Evolutionary conservation across 163 green algal species (phyloP).

Genomic region (Volvox carteri): DNA sequence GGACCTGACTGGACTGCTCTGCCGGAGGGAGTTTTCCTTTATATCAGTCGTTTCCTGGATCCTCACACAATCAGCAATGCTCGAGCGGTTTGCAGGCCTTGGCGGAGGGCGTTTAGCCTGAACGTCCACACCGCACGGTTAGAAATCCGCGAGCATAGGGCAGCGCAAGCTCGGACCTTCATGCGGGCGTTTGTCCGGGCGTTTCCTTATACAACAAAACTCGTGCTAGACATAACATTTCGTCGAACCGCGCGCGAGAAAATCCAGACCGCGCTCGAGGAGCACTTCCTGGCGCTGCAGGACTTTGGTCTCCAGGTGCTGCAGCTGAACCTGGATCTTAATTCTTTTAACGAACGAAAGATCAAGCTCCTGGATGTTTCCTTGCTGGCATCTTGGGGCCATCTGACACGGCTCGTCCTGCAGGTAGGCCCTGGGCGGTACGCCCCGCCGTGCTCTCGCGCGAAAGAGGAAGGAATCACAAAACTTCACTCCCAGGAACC

Average conservation of each 20-base stretch:
- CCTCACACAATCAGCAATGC: background rate
- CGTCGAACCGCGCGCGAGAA: constrained; percentile 41
- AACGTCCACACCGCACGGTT: background rate
- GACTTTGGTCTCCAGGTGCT: constrained; percentile 35
- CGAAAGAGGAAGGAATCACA: no score
- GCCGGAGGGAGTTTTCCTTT: constrained; percentile 21
- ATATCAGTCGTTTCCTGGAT: constrained; percentile 20
- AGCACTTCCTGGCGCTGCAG: constrained; percentile 36
- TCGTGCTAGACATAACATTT: constrained; percentile 51
- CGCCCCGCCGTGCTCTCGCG: background rate
- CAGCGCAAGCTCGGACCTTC: constrained; percentile 2
- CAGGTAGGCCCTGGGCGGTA: constrained; percentile 18
- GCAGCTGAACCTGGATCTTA: constrained; percentile 52
- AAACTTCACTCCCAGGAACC: no score
- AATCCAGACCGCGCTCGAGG: constrained; percentile 49
- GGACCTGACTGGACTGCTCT: constrained; percentile 7
- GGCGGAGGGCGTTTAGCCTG: constrained; percentile 20
- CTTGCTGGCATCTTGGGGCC: constrained; percentile 18
- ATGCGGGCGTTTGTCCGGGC: constrained; percentile 30
- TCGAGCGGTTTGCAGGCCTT: background rate
- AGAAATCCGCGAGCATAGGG: constrained; percentile 25
- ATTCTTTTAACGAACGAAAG: constrained; percentile 57
- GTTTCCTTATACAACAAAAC: constrained; percentile 30
- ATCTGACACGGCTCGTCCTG: constrained; percentile 29
- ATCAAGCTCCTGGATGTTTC: constrained; percentile 48